Evolutionary conservation across 176 grass and related monocot species (phyloP).

Genomic region (Musa itinerans): DNA sequence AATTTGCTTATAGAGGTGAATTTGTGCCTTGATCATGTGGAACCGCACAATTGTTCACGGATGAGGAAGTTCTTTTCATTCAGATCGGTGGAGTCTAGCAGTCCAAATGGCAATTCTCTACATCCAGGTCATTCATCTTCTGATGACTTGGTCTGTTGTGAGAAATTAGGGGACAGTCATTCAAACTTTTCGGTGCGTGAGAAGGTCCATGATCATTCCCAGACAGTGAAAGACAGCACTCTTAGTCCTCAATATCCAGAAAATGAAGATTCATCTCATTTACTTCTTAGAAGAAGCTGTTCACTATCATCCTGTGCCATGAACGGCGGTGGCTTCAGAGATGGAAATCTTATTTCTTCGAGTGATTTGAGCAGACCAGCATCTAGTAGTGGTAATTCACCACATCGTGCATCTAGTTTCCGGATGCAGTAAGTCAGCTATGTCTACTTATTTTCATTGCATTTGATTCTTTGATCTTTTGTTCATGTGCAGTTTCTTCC

Average conservation of each 20-base stretch:
- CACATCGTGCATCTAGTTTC: slow-evolving; percentile 20
- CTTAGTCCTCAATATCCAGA: slow-evolving; percentile 20
- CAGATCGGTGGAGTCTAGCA: neutral
- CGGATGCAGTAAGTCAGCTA: slow-evolving; percentile 17
- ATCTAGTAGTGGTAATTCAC: neutral
- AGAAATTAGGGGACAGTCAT: neutral
- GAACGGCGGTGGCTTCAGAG: slow-evolving; percentile 25
- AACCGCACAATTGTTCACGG: neutral
- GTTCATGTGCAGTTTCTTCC: neutral
- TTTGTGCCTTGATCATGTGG: neutral
- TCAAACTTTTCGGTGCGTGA: neutral
- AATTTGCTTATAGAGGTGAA: neutral
- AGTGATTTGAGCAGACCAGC: slow-evolving; percentile 5
- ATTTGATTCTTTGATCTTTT: neutral
- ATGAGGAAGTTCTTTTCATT: neutral
- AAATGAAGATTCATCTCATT: slow-evolving; percentile 28
- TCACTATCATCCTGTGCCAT: slow-evolving; percentile 37
- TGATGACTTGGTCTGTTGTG: neutral
- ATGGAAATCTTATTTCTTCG: slow-evolving; percentile 15
- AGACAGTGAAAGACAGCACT: slow-evolving; percentile 9
- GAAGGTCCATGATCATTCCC: slow-evolving; percentile 2
- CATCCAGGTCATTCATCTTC: neutral
- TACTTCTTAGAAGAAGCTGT: slow-evolving; percentile 38
- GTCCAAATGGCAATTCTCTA: neutral
- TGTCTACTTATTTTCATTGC: neutral